Evolutionary conservation across 352 stramenopile species (phyloP).

Genomic region (Phytopythium helicoides): DNA sequence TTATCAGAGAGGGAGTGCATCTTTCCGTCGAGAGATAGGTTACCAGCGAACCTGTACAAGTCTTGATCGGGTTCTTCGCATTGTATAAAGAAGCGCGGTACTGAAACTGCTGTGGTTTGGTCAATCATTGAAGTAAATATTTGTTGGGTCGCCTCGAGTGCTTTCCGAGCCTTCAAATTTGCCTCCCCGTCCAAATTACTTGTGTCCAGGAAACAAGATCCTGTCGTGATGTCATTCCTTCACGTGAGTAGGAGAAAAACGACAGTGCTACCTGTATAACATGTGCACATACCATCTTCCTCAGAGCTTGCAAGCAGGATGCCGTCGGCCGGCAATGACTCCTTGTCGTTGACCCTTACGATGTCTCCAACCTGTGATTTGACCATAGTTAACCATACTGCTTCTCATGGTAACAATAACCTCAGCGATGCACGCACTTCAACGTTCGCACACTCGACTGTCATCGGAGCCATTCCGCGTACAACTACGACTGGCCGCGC

Average conservation of each 20-base stretch:
- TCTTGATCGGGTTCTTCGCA: constrained; percentile 78
- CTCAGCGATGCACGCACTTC: constrained; percentile 30
- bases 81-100: constrained; percentile 55
- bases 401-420: too few relatives aligned
- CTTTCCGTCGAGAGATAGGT: constrained; percentile 56
- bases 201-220: constrained; percentile 79
- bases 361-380: constrained; percentile 84
- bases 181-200: constrained; percentile 82
- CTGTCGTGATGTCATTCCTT: constrained; percentile 12
- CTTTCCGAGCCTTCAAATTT: constrained; percentile 68
- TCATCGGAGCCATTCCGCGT: constrained; percentile 58
- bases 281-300: constrained; percentile 48
- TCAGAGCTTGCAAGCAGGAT: constrained; percentile 87
- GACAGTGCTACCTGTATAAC: too few relatives aligned
- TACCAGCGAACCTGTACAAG: constrained; percentile 76
- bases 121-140: constrained; percentile 6
- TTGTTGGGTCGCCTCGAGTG: constrained; percentile 33
- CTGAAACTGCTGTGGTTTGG: background rate
- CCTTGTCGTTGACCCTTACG: constrained; percentile 77
- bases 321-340: constrained; percentile 90
- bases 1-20: constrained; percentile 71
- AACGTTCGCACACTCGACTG: constrained; percentile 71
- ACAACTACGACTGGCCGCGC: constrained; percentile 51
- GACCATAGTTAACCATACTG: too few relatives aligned
- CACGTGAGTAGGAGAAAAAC: background rate